Base-by-base conservation (phyloP, 371 early-diverging fungal genomes). In the Mucor racemosus region DNA sequence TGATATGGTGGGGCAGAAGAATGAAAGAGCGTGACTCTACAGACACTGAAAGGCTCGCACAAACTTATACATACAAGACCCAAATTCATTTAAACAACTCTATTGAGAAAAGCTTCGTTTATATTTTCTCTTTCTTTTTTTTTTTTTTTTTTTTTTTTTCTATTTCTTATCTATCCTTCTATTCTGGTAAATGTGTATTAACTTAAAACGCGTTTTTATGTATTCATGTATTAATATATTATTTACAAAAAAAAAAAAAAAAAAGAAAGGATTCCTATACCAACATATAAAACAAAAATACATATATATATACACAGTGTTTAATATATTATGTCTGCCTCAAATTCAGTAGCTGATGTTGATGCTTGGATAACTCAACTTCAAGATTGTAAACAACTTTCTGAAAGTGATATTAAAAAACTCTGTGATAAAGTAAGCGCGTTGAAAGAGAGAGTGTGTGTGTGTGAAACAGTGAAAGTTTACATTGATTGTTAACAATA, bases 401-500 rank as follows among this genome's bases (percentile, higher is more conserved):
- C 94, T 8, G 99, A 99, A 84, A 77, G 89, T 7, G 97, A 96
- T 72, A 97, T 99, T 69, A 96, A 95, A 77, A 90, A 90, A 76
- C 90, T 99, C 21, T 99, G 99, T 80, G 99, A 99, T 65, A 95
- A 93, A 89, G 95, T 85, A 65, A 64, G 57, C 38, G 58, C 15
- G 58, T 48, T 44, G 42, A 57, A 8, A 21, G 39, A 17, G 38
- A 40, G 26, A 14, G 3, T 58, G 15, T 1, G 19, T 17, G 9
- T 50, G 38, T n/a, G 41, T n/a, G 38, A 40, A 39, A 21, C 6
- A 44, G 13, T 17, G 41, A 26, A 56, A 5, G 10, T 14, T 31
- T 33, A 58, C 39, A 53, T 36, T 66, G 17, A 35, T 60, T 58
- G 38, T 38, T 36, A 33, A 9, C 33, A 31, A 39, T 50, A 19